These are phyloP conservation scores for Chaetomium sp. DNA, from an alignment of 2,329 filamentous ascomycete species.

Conservation along the genomic window DNA sequence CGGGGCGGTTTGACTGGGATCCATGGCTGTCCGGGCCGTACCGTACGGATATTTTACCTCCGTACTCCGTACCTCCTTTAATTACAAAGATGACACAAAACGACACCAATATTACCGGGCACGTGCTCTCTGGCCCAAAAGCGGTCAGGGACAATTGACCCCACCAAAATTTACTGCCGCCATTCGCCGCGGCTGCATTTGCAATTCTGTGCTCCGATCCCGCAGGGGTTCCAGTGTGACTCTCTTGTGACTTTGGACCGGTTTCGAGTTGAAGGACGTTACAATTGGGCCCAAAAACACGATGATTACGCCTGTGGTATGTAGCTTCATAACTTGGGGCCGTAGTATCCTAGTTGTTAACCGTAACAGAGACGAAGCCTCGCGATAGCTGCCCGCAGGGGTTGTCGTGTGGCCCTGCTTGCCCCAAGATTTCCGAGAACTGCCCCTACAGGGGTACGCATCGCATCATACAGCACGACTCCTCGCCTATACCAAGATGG, in stretches of 20 bases:
- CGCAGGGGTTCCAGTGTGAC: constrained; percentile 1
- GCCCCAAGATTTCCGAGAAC: constrained; percentile 7
- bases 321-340: neutral
- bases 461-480: constrained; percentile 20
- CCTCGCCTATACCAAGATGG: constrained; percentile 39
- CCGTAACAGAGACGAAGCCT: constrained; percentile 26
- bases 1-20: too few relatives aligned
- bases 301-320: constrained; percentile 22
- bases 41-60: neutral
- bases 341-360: neutral
- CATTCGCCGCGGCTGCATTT: constrained; percentile 13
- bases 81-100: neutral
- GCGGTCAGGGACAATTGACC: constrained; percentile 1
- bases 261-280: constrained; percentile 2
- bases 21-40: too few relatives aligned
- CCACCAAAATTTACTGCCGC: constrained; percentile 16
- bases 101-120: neutral
- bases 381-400: constrained; percentile 24
- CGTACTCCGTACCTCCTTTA: neutral
- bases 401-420: constrained; percentile 17
- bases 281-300: constrained; percentile 8
- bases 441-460: constrained; percentile 3
- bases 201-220: constrained; percentile 11
- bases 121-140: neutral
- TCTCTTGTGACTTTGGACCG: neutral